These are phyloP conservation scores for Heterococcus sp. DNA, from an alignment of 108 stramenopile genomes.

Conservation along the genomic window DNA sequence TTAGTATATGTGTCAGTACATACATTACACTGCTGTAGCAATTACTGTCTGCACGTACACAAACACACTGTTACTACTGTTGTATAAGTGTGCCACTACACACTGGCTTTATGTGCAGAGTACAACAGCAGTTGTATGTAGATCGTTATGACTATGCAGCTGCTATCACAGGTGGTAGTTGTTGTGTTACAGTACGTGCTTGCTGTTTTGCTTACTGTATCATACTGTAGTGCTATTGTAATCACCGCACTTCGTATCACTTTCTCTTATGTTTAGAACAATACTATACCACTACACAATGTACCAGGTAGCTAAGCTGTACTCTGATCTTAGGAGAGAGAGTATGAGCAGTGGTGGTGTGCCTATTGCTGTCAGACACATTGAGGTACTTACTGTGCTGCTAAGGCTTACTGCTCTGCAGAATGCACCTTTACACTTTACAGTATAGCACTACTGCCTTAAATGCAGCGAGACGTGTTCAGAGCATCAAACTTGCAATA, in stretches of 20 bases:
- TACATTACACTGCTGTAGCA: neutral
- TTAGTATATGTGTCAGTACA: neutral
- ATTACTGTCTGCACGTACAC: neutral
- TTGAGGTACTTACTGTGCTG: constrained; percentile 93
- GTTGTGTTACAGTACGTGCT: neutral
- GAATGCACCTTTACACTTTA: too few relatives aligned
- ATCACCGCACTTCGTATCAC: neutral
- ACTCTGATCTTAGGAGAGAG: constrained; percentile 85
- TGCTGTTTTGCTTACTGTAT: neutral
- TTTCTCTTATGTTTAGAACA: neutral
- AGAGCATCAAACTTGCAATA: too few relatives aligned
- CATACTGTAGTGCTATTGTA: neutral
- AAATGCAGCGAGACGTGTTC: too few relatives aligned
- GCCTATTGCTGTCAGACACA: too few relatives aligned
- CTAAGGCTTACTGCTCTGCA: too few relatives aligned
- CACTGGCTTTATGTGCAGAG: neutral
- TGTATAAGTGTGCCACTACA: neutral
- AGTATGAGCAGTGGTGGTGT: constrained; percentile 77
- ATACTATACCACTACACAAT: neutral
- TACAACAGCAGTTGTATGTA: neutral
- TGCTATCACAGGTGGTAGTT: neutral
- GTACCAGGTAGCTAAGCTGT: constrained; percentile 78
- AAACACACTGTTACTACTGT: neutral
- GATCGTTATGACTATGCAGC: neutral
- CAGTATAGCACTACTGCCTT: too few relatives aligned